Base-by-base conservation (phyloP, 805 yeast genomes). In the Spathaspora sp. region DNA sequence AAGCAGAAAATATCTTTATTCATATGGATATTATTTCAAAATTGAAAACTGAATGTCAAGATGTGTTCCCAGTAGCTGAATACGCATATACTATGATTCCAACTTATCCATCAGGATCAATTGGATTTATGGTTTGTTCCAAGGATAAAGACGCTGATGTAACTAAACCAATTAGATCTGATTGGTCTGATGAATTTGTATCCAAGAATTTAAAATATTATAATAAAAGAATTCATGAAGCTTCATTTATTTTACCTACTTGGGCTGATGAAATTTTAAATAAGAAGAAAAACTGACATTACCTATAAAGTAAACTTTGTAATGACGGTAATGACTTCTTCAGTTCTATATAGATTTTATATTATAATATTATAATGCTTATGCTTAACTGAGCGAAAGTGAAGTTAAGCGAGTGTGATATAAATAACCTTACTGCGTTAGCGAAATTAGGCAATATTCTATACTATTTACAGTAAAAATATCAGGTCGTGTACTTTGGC, bases 81-180 rank as follows among this genome's bases (percentile, higher is more conserved):
- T 92, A 91, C 68, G 91, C 96, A 32, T 88, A 89, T 76, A 87
- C 96, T 53, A 82, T 94, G 65, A 90, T 92, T 60, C 99, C 99
- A 66, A 92, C 98, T 53, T 93, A 93, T 66, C 97, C 99, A 57
- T 85, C 97, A 17, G 99, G 99, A 57, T 96, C 91, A 69, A 87
- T 93, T 64, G 99, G 98, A n/a, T 89, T 94, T 75, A 89, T 93
- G 97, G 92, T 93, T 54, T 92, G 97, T 70, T 80, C 86, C 56
- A 93, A 91, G 76, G 87, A 88, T 65, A 66, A 80, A 14, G 60
- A 69, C 23, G 83, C 85, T 47, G 76, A 86, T 56, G 87, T 93
- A 52, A 77, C 72, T 61, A 76, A 70, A 57, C 97, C 98, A 47
- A 58, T 81, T 55, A 83, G 97, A 69, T 69, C 64, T 40, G 74